Conservation (phyloP, 352 stramenopile genomes). For the Pythium brassicae region DNA sequence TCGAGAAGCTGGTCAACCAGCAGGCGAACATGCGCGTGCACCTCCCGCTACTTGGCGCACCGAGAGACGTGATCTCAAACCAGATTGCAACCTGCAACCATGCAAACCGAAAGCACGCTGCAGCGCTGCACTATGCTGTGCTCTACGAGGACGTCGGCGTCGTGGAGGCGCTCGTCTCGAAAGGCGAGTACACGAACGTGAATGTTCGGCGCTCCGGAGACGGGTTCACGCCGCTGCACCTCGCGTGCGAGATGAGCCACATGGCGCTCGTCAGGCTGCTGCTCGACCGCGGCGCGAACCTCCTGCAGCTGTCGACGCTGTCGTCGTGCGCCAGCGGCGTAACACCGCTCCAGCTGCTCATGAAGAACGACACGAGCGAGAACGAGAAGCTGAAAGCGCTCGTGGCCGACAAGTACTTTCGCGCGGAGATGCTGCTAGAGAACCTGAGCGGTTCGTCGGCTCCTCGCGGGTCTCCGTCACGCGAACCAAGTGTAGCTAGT, state of each 20-base stretch:
- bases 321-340: constrained; percentile 30
- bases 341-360: constrained; percentile 44
- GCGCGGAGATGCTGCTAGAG: constrained; percentile 40
- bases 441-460: constrained; percentile 14
- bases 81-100: constrained; percentile 20
- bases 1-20: constrained; percentile 35
- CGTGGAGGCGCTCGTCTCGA: constrained; percentile 27
- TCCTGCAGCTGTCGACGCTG: constrained; percentile 46
- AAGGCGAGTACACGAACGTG: constrained; percentile 36
- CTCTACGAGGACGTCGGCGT: constrained; percentile 51
- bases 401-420: constrained; percentile 32
- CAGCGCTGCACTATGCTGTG: constrained; percentile 61
- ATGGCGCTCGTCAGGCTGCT: constrained; percentile 44
- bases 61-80: constrained; percentile 11
- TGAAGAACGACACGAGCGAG: constrained; percentile 42
- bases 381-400: constrained; percentile 45
- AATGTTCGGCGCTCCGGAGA: constrained; percentile 57
- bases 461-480: neutral
- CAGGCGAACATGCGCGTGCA: constrained; percentile 60
- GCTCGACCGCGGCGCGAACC: constrained; percentile 40
- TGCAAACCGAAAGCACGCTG: constrained; percentile 35
- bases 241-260: constrained; percentile 55
- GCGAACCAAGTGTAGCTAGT: neutral
- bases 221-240: constrained; percentile 59
- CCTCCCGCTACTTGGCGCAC: constrained; percentile 35